Base-by-base conservation (phyloP, 1,139 yeast species). In the Geotrichum macrosporum region DNA sequence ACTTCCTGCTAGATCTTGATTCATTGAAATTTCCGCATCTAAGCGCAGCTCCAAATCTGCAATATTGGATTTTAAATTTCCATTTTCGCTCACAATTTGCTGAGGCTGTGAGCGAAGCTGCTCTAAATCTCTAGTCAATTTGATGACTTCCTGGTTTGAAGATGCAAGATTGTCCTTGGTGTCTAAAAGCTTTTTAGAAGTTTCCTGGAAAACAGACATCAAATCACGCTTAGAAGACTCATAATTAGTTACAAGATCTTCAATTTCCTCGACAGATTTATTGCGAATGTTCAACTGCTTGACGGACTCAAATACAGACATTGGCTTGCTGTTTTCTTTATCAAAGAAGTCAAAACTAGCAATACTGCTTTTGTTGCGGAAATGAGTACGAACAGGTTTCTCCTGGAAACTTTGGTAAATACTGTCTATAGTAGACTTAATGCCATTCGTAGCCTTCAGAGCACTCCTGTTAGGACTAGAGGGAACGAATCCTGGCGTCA, bases 121-220 rank as follows among this genome's bases (percentile, higher is more conserved):
- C 58, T 76, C 62, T 30, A 75, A 61, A 49, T 75, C 67, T 2
- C 75, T 72, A 55, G 79, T 78, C 41, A 81, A 64, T 48, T 78
- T 68, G 34, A 72, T 76, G 78, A 54, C 74, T 66, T 61, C 79
- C 74, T 10, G 84, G 18, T 49, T 50, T 57, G 33, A 51, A 3
- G 53, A 55, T 1, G 73, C 65, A 41, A 77, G 66, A 53, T 77
- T 79, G 38, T 74, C 77, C 50, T 80, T 70, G 1, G 80, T 70
- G 2, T 71, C 57, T 47, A 69, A 72, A 43, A 78, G 65, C 9
- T 78, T 76, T 47, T 68, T 72, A 18, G 79, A 70, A 5, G 78
- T 72, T 46, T 78, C 84, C 53, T 77, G 80, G 56, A 78, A 78
- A 3, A 77, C 76, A 35, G 69, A 67, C 3, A 74, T 68, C 54